Conservation (phyloP, 352 stramenopile genomes). For the Phytophthora cactorum region DNA sequence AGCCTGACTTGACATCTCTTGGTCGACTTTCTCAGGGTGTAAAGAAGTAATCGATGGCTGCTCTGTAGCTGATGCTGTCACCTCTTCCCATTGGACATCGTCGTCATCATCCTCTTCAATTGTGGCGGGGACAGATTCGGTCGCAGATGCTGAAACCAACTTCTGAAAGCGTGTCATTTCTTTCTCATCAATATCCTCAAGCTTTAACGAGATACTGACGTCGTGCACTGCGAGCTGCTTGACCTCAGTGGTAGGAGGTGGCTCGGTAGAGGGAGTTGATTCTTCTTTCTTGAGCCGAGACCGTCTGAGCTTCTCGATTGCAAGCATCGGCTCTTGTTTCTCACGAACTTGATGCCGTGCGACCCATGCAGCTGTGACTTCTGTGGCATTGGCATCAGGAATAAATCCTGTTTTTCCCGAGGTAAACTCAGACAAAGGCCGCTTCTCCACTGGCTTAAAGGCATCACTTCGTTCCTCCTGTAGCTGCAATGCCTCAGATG, state of each 20-base stretch:
- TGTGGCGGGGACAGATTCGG: slow-evolving; percentile 18
- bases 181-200: slow-evolving; percentile 42
- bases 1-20: not conserved
- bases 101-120: slow-evolving; percentile 46
- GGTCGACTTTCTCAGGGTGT: not conserved
- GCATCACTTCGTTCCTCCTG: slow-evolving; percentile 33
- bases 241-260: not conserved
- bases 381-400: slow-evolving; percentile 22
- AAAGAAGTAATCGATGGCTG: not conserved
- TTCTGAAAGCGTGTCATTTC: slow-evolving; percentile 31
- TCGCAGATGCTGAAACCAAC: slow-evolving; percentile 46
- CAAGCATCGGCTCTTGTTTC: slow-evolving; percentile 52
- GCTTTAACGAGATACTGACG: slow-evolving; percentile 56
- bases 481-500: slow-evolving; percentile 7
- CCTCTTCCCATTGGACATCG: slow-evolving; percentile 46
- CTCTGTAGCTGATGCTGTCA: slow-evolving; percentile 2
- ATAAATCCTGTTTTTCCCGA: slow-evolving; percentile 6
- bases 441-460: slow-evolving; percentile 37
- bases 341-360: slow-evolving; percentile 45
- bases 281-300: slow-evolving; percentile 31
- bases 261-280: not conserved
- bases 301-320: slow-evolving; percentile 48
- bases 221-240: slow-evolving; percentile 10
- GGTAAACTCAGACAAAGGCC: slow-evolving; percentile 24
- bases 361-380: slow-evolving; percentile 41